These are phyloP conservation scores for Fraxinus ornus DNA, from an alignment of 305 asterid species.

Conservation along the genomic window DNA sequence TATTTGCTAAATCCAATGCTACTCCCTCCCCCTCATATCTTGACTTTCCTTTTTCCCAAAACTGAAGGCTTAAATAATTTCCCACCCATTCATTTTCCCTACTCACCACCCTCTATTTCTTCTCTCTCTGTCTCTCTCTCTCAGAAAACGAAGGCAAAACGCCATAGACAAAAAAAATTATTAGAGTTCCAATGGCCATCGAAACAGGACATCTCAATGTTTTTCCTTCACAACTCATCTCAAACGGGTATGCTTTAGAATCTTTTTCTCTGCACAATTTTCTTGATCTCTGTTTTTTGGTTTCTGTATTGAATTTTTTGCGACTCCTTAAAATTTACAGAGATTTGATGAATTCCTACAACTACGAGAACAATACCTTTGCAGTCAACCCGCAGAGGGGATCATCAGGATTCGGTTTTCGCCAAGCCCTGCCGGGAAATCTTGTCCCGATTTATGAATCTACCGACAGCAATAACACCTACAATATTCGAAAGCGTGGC, in stretches of 20 bases:
- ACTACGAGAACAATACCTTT: slow-evolving; percentile 12
- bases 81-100: slow-evolving; percentile 2
- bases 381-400: slow-evolving; percentile 36
- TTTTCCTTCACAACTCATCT: slow-evolving; percentile 43
- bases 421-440: slow-evolving; percentile 35
- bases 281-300: background rate
- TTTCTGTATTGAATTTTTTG: background rate
- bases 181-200: slow-evolving; percentile 48
- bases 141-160: background rate
- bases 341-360: slow-evolving; percentile 26
- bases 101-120: background rate
- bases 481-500: slow-evolving; percentile 44
- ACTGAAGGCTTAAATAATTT: slow-evolving; percentile 24
- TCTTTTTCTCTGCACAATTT: background rate
- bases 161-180: background rate
- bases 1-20: background rate
- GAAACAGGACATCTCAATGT: slow-evolving; percentile 61
- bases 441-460: background rate
- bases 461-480: slow-evolving; percentile 43
- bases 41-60: slow-evolving; percentile 38
- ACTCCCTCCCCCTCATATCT: slow-evolving; percentile 25
- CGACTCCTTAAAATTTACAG: slow-evolving; percentile 22
- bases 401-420: slow-evolving; percentile 21
- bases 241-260: slow-evolving; percentile 31
- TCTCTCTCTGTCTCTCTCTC: slow-evolving; percentile 14